Conservation (phyloP, 2,329 filamentous ascomycete genomes). For the Purpureocillium lavendulum region DNA sequence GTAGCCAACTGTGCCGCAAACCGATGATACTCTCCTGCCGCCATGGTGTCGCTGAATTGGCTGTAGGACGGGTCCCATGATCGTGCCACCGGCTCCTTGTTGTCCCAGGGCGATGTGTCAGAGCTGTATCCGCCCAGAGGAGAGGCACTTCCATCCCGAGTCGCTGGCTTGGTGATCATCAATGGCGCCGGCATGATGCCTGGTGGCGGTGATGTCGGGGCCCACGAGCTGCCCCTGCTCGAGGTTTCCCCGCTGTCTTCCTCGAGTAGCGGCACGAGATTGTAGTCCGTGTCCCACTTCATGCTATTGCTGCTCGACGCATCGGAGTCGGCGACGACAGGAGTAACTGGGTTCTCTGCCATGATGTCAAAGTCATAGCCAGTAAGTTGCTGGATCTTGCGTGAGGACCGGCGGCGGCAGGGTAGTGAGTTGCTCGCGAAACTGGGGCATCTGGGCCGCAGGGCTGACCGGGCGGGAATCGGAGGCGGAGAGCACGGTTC, state of each 20-base stretch:
- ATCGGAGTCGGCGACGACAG: constrained; percentile 3
- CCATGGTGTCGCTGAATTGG: constrained; percentile 20
- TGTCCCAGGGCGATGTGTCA: background rate
- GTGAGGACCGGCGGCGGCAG: constrained; percentile 16
- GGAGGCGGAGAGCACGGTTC: too few relatives aligned
- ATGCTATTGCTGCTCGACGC: constrained; percentile 2
- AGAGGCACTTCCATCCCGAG: constrained; percentile 4
- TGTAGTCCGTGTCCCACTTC: constrained; percentile 1
- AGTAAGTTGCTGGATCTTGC: constrained; percentile 33
- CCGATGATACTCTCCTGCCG: constrained; percentile 25
- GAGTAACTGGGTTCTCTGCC: constrained; percentile 4
- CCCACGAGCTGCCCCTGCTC: constrained; percentile 14
- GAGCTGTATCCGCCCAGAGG: constrained; percentile 2
- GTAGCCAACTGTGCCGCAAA: constrained; percentile 23
- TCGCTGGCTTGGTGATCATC: constrained; percentile 3
- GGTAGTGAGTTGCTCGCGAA: background rate
- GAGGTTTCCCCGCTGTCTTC: constrained; percentile 9
- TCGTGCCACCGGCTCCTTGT: constrained; percentile 4
- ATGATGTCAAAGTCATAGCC: constrained; percentile 27
- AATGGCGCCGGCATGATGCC: constrained; percentile 6
- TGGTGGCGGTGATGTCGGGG: constrained; percentile 9
- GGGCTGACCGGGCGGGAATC: too few relatives aligned
- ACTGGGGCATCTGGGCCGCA: too few relatives aligned
- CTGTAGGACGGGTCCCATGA: constrained; percentile 13
- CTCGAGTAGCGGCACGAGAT: constrained; percentile 10